phyloP scores from a whole-genome alignment of 331 rosid species.

The Stylosanthes scabra region DNA sequence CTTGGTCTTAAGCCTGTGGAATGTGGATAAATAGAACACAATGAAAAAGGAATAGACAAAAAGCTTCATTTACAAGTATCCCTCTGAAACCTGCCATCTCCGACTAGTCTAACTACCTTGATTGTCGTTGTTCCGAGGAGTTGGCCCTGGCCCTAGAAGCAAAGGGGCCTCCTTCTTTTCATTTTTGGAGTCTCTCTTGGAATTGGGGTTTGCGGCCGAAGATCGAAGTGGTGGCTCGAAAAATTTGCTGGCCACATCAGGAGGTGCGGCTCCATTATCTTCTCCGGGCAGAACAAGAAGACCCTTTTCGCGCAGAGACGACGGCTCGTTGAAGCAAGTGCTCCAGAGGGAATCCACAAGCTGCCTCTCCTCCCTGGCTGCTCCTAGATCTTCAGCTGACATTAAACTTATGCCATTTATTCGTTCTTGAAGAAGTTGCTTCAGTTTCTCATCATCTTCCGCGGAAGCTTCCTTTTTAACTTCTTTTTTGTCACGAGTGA shows the following conservation, averaged over 20 bases:
- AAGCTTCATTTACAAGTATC: constrained; percentile 24
- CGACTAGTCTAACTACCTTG: constrained; percentile 30
- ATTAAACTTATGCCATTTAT: constrained; percentile 60
- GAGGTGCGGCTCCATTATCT: constrained; percentile 64
- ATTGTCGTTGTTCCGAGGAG: constrained; percentile 36
- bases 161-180: constrained; percentile 68
- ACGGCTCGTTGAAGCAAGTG: constrained; percentile 68
- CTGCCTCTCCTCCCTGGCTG: constrained; percentile 77
- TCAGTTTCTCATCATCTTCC: constrained; percentile 68
- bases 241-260: constrained; percentile 81
- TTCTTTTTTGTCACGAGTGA: constrained; percentile 50
- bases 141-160: constrained; percentile 69
- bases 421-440: constrained; percentile 81
- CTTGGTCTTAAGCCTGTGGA: neutral
- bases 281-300: constrained; percentile 89
- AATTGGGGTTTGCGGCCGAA: constrained; percentile 48
- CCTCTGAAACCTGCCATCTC: constrained; percentile 27
- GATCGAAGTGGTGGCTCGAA: constrained; percentile 89
- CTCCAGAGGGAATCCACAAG: constrained; percentile 89
- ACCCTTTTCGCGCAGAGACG: constrained; percentile 75
- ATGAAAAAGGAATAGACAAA: neutral
- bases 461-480: constrained; percentile 31
- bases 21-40: neutral
- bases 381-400: constrained; percentile 87
- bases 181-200: constrained; percentile 44